phyloP scores from a whole-genome alignment of 441 rosid genomes.

The Euphorbia celastroides region DNA sequence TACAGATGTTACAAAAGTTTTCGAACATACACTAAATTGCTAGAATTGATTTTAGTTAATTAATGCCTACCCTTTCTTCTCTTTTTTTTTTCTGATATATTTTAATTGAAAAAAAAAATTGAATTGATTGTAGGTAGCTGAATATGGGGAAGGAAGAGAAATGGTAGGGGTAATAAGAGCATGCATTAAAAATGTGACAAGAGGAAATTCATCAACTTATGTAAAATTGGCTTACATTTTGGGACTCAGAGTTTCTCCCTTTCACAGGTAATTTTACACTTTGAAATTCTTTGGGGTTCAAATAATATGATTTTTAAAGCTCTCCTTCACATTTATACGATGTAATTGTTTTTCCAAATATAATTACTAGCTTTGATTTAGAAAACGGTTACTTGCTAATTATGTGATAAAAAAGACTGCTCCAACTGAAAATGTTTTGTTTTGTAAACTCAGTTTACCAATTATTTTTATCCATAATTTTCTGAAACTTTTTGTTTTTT shows the following conservation, averaged over 20 bases:
- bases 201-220: conserved; percentile 31
- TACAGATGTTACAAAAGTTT: no score
- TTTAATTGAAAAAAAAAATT: no score
- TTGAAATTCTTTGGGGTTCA: no score
- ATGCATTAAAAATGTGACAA: conserved; percentile 55
- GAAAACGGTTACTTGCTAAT: conserved; percentile 4
- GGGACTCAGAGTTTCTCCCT: conserved; percentile 63
- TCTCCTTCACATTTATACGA: no score
- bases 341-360: not conserved
- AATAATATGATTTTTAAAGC: no score
- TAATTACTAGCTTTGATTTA: not conserved
- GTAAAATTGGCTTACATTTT: conserved; percentile 54
- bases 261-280: conserved; percentile 52
- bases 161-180: conserved; percentile 71
- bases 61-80: no score
- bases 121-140: conserved; percentile 51
- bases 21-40: no score
- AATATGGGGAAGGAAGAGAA: conserved; percentile 45
- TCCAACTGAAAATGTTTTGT: no score
- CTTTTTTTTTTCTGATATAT: no score
- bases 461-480: not conserved
- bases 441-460: no score
- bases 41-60: no score
- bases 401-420: no score
- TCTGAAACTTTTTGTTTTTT: not conserved